Percentiles rank a stretch among this genome's conserved stretches.
These are phyloP conservation scores for Ogataea naganishii DNA, from an alignment of 805 yeast species.

Conservation along the genomic window DNA sequence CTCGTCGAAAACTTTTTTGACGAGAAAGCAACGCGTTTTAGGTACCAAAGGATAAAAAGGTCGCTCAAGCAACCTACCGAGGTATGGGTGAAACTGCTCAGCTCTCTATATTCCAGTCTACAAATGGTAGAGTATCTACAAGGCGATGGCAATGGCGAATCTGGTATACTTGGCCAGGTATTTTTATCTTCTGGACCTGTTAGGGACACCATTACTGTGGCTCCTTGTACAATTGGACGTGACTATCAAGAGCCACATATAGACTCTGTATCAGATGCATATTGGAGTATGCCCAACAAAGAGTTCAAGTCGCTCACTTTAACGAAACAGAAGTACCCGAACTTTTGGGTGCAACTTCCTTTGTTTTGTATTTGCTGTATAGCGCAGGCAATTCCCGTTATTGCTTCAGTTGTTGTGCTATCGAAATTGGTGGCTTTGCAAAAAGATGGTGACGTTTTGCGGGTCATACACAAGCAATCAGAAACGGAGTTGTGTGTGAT, in stretches of 20 bases:
- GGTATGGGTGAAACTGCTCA: too few relatives aligned
- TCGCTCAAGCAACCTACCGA: too few relatives aligned
- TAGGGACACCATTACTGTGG: too few relatives aligned
- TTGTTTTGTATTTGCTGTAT: constrained; percentile 19
- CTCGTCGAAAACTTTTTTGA: constrained; percentile 3
- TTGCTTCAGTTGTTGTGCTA: constrained; percentile 21
- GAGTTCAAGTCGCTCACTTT: constrained; percentile 6
- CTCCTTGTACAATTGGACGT: too few relatives aligned
- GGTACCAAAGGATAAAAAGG: not conserved
- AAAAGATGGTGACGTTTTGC: not conserved
- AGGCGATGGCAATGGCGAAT: too few relatives aligned
- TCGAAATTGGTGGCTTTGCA: constrained; percentile 12
- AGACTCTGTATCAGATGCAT: too few relatives aligned
- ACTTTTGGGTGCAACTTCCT: constrained; percentile 33
- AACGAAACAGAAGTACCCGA: constrained; percentile 20
- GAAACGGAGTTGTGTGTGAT: not conserved
- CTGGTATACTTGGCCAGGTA: too few relatives aligned
- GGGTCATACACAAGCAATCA: not conserved
- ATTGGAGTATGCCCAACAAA: not conserved
- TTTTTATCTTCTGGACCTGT: too few relatives aligned
- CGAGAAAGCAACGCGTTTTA: not conserved
- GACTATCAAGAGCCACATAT: too few relatives aligned
- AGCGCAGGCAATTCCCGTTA: constrained; percentile 21
- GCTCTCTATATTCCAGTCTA: too few relatives aligned
- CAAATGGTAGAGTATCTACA: too few relatives aligned